Base-by-base conservation (phyloP, 1,139 yeast species). In the Pneumocystis murina region DNA sequence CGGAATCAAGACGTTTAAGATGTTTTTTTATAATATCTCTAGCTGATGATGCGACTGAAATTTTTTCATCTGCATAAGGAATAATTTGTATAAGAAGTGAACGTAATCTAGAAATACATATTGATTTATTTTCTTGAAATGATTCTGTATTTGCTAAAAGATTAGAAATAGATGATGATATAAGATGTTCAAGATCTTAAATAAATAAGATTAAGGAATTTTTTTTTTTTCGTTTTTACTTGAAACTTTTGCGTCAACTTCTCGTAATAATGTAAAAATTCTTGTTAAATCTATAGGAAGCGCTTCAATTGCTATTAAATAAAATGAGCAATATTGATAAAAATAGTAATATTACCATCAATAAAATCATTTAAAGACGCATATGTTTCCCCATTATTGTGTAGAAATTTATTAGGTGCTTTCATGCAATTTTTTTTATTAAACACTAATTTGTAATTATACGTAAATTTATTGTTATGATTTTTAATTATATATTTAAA, bases 41-140 rank as follows among this genome's bases (percentile, higher is more conserved):
- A 36, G 97, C 96, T 54, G 89, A 86, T 1, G 92, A 85, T 2
- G 97, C 94, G 54, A 92, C 97, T 72, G 92, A 97, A 95, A 92
- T 90, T 75, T 92, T 92, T 73, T 92, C 97, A 72, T 92, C 98
- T 66, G 92, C 77, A 68, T 96, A 89, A 0, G 97, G 97, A 77
- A 92, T 84, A 63, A 92, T 79, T 66, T 87, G 96, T 68, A 74
- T 73, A 62, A 72, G 76, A 66, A 75, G 73, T 57, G 71, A 74
- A 54, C 77, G 73, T 63, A 77, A 77, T 38, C 38, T 41, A 70
- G 70, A 12, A 55, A 40, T n/a, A 61, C 16, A 62, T 41, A 59
- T 38, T n/a, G 57, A 59, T 36, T 64, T 61, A 40, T 59, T 58
- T 59, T 55, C 64, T 48, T 64, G 64, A 59, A 63, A 35, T 10